Evolutionary conservation across 1,284 basidiomycete genomes (phyloP).

Genomic region (Marasmius tenuissimus): DNA sequence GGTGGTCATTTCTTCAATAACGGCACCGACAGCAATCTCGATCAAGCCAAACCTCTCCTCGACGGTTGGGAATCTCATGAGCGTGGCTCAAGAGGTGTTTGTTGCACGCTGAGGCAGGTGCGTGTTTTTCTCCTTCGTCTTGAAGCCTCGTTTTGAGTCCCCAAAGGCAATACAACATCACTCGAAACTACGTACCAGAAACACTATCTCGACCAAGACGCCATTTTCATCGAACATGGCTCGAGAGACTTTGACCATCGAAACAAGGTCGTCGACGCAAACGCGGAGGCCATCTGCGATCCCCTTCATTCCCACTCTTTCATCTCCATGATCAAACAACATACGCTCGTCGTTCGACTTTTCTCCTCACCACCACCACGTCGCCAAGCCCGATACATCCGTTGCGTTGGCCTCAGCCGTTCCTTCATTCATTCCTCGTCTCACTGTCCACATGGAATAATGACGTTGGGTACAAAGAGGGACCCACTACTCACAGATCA

Average conservation of each 20-base stretch:
- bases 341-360: no score
- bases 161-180: slow-evolving; percentile 63
- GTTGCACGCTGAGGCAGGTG: slow-evolving; percentile 93
- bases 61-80: slow-evolving; percentile 90
- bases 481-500: no score
- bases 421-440: no score
- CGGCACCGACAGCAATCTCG: slow-evolving; percentile 78
- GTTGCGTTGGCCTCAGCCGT: no score
- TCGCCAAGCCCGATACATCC: no score
- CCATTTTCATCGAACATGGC: slow-evolving; percentile 97
- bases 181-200: slow-evolving; percentile 84
- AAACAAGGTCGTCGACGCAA: slow-evolving; percentile 78
- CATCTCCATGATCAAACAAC: no score
- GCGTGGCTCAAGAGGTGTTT: slow-evolving; percentile 96
- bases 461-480: no score
- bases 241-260: slow-evolving; percentile 89
- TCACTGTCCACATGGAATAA: no score
- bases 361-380: no score
- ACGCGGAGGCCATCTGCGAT: slow-evolving; percentile 82
- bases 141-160: slow-evolving; percentile 84
- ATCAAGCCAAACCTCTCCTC: slow-evolving; percentile 69
- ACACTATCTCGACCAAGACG: slow-evolving; percentile 88
- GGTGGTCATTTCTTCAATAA: slow-evolving; percentile 91
- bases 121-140: slow-evolving; percentile 20
- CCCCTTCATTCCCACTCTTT: slow-evolving; percentile 73